These are phyloP conservation scores for Aspergillus ibericus DNA, from an alignment of 2,329 filamentous ascomycete species.

Conservation along the genomic window DNA sequence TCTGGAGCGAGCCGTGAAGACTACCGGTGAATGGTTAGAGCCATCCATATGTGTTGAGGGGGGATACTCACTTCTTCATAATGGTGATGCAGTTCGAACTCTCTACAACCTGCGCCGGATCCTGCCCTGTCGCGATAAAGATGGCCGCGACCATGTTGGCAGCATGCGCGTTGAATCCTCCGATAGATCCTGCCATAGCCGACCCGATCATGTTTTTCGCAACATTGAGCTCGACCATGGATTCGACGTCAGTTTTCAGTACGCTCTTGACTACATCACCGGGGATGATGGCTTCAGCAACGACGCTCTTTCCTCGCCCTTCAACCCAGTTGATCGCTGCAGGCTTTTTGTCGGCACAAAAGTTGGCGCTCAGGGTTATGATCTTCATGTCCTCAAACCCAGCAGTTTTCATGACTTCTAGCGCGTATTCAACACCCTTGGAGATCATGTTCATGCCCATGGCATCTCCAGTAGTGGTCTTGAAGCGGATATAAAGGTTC, in stretches of 20 bases:
- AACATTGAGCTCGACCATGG: constrained; percentile 88
- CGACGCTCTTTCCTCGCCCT: constrained; percentile 91
- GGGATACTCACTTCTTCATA: constrained; percentile 88
- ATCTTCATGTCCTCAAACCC: constrained; percentile 97
- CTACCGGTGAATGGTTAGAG: constrained; percentile 48
- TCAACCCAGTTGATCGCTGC: constrained; percentile 99
- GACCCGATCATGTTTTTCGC: constrained; percentile 95
- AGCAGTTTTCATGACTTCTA: constrained; percentile 82
- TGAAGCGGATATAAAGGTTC: constrained; percentile 95
- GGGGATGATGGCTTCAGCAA: constrained; percentile 95
- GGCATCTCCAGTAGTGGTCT: constrained; percentile 95
- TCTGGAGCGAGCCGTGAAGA: constrained; percentile 85
- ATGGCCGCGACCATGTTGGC: constrained; percentile 99
- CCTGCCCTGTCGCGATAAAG: constrained; percentile 93
- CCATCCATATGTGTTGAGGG: constrained; percentile 9
- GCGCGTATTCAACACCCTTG: constrained; percentile 93
- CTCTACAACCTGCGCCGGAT: constrained; percentile 96
- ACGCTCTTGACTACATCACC: constrained; percentile 80
- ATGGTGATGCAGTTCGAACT: constrained; percentile 96
- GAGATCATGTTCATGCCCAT: constrained; percentile 99
- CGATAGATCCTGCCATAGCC: constrained; percentile 93
- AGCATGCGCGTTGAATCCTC: constrained; percentile 96
- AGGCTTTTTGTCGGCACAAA: constrained; percentile 97
- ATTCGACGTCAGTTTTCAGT: constrained; percentile 88
- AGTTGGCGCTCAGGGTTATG: constrained; percentile 92